A percentile compares a stretch with the other conserved stretches of the same genome.
These are phyloP conservation scores for Globisporangium acanthophoron DNA, from an alignment of 352 stramenopile species.

Conservation along the genomic window DNA sequence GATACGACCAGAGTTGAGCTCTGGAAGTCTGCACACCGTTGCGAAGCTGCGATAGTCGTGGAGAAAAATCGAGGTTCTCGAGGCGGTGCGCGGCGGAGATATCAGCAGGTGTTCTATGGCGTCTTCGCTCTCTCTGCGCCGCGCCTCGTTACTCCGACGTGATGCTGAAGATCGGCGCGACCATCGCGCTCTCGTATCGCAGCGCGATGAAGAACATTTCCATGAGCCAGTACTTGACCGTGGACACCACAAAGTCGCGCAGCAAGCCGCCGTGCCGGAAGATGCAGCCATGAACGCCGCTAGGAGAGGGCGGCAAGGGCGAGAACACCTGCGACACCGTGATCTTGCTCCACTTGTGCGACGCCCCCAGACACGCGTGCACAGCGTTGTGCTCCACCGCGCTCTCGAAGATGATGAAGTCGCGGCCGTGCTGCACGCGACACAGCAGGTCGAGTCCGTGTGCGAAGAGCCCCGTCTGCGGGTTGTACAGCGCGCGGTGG, in stretches of 20 bases:
- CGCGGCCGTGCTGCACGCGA: conserved; percentile 32
- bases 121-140: no score
- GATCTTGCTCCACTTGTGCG: conserved; percentile 45
- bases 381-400: conserved; percentile 49
- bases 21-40: no score
- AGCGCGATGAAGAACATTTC: conserved; percentile 64
- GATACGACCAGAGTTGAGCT: no score
- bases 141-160: conserved; percentile 7
- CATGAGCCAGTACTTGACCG: conserved; percentile 42
- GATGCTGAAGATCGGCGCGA: conserved; percentile 39
- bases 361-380: conserved; percentile 39
- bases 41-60: no score
- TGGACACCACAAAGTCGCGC: conserved; percentile 30
- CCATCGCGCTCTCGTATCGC: conserved; percentile 49
- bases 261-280: conserved; percentile 53
- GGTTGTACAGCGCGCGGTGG: conserved; percentile 54
- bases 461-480: conserved; percentile 40
- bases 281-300: conserved; percentile 19
- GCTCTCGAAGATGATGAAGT: conserved; percentile 53
- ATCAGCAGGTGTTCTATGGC: no score
- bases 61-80: no score
- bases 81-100: no score
- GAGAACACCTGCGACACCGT: conserved; percentile 45
- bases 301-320: conserved; percentile 1
- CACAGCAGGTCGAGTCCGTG: conserved; percentile 54